Evolutionary conservation across 2,329 filamentous ascomycete genomes (phyloP), one percentile per base, ranked within the genome.

Genomic region (Colletotrichum sp.): DNA sequence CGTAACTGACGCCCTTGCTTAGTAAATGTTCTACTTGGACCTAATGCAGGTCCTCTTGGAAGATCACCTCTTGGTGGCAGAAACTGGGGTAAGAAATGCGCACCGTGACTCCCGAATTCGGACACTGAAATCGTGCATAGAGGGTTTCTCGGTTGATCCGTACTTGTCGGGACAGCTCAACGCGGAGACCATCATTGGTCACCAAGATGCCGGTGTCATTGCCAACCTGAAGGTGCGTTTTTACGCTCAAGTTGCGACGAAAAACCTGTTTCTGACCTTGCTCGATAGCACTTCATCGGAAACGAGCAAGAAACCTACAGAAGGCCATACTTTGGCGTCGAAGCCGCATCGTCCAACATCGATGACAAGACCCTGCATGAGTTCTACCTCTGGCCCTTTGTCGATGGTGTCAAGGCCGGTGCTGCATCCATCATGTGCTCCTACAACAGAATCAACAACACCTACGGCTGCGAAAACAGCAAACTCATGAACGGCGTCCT

Each of bases 281-380:
- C 15, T 16, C 15, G 15, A 16, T 36, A 96, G 87, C 95, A 96
- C 80, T 95, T 89, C 60, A 87, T 96, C 16, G 90, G 86, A 67
- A 96, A 88, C 78, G 95, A 98, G 84, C 95, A 98, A 83, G 95
- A 98, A 82, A 93, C 86, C 4, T 86, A 88, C 89, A 94, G 89
- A 86, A 93, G 85, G 90, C 94, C 72, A 12, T 80, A 81, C 3
- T 90, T 69, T 9, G 81, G 79, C 12, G 72, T 72, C 9, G 90
- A 93, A 78, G 79, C 88, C 0, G 80, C 89, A 12, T 90, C 88
- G 6, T 86, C 89, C 15, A 93, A 93, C 70, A 88, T 93, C 30
- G 91, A 93, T 70, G 91, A 93, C 80, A 87, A 88, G 75, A 91
- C 91, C 0, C 88, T 93, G 83, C 89, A 93, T 69, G 89, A 91